Evolutionary conservation across 2,329 filamentous ascomycete species (phyloP).

Genomic region (Fusarium praegraminearum): DNA sequence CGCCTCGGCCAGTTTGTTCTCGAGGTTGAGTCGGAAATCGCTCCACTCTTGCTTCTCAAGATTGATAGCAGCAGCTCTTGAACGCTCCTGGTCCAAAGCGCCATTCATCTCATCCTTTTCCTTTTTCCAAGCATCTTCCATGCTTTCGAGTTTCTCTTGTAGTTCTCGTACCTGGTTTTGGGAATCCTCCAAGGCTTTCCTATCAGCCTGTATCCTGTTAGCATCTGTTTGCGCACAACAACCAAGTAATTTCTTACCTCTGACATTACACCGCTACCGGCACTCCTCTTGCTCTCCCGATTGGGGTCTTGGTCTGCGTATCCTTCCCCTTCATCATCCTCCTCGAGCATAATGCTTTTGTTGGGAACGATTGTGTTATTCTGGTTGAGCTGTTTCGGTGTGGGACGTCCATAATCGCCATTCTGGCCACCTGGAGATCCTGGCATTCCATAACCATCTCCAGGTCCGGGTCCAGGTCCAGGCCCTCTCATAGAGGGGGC

Average conservation of each 20-base stretch:
- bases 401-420: slow-evolving; percentile 78
- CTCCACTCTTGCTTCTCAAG: slow-evolving; percentile 79
- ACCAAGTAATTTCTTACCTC: slow-evolving; percentile 54
- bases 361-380: slow-evolving; percentile 97
- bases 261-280: slow-evolving; percentile 48
- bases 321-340: slow-evolving; percentile 80
- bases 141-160: slow-evolving; percentile 76
- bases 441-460: slow-evolving; percentile 65
- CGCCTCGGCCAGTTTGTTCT: slow-evolving; percentile 79
- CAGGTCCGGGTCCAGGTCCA: slow-evolving; percentile 55
- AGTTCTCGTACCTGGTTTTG: slow-evolving; percentile 81
- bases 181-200: slow-evolving; percentile 81
- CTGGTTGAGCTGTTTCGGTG: slow-evolving; percentile 86
- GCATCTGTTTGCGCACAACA: slow-evolving; percentile 17
- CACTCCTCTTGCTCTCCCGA: slow-evolving; percentile 50
- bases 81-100: slow-evolving; percentile 70
- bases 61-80: slow-evolving; percentile 62
- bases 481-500: slow-evolving; percentile 70
- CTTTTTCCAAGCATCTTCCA: slow-evolving; percentile 76
- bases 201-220: slow-evolving; percentile 66
- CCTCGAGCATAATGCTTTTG: slow-evolving; percentile 97
- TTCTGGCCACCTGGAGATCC: slow-evolving; percentile 69
- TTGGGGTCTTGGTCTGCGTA: slow-evolving; percentile 62
- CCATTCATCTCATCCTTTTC: slow-evolving; percentile 74
- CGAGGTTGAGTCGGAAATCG: slow-evolving; percentile 73